These are phyloP conservation scores for Dacryopinax spathularia DNA, from an alignment of 768 basidiomycete species.

Conservation along the genomic window DNA sequence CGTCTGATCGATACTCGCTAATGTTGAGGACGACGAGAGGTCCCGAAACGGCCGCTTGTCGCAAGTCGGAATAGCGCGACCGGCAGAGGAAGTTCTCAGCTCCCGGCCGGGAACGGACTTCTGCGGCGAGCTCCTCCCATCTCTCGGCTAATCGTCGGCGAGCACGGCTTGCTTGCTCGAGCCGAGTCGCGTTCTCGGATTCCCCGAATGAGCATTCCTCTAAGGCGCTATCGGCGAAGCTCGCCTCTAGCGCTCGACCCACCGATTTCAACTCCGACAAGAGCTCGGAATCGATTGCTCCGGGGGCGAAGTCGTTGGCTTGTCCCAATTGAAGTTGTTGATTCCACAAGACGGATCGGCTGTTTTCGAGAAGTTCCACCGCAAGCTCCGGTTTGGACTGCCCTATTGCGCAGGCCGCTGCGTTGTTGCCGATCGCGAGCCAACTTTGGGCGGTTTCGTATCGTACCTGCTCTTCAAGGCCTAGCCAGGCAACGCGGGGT, in stretches of 20 bases:
- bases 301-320: too few relatives aligned
- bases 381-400: background rate
- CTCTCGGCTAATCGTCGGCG: background rate
- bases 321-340: background rate
- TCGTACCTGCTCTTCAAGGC: background rate
- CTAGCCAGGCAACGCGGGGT: background rate
- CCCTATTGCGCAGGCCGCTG: background rate
- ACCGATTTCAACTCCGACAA: too few relatives aligned
- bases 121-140: background rate
- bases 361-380: background rate
- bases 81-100: background rate
- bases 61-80: background rate
- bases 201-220: too few relatives aligned
- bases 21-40: constrained; percentile 22
- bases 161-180: too few relatives aligned
- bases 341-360: background rate
- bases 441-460: background rate
- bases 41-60: background rate
- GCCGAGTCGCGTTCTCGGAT: too few relatives aligned
- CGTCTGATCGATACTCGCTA: constrained; percentile 25
- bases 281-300: too few relatives aligned
- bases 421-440: background rate
- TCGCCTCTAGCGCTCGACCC: too few relatives aligned
- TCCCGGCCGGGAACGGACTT: background rate
- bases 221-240: too few relatives aligned